A percentile compares a stretch with the other conserved stretches of the same genome.
Conservation (phyloP, 1,284 basidiomycete genomes). For the Gymnopus androsaceus region DNA sequence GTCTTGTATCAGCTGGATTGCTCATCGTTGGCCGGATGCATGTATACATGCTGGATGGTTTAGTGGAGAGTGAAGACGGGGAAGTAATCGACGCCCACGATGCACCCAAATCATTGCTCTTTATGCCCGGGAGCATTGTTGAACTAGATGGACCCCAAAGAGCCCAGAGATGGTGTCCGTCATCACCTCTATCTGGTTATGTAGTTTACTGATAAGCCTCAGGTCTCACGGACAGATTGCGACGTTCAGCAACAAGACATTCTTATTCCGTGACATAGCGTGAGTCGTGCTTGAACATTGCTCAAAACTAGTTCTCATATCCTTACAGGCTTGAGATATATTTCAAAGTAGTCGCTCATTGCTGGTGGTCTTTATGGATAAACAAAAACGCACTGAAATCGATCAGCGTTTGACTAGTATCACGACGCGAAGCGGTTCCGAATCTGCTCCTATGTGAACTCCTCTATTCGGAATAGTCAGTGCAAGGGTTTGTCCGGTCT, state of each 20-base stretch:
- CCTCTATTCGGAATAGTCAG: slow-evolving; percentile 57
- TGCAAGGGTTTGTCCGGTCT: slow-evolving; percentile 46
- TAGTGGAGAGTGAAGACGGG: slow-evolving; percentile 86
- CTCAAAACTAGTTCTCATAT: slow-evolving; percentile 2
- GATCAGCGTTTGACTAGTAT: slow-evolving; percentile 61
- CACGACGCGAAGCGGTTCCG: slow-evolving; percentile 35
- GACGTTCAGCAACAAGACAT: slow-evolving; percentile 79
- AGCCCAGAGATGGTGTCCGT: slow-evolving; percentile 74
- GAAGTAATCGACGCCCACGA: slow-evolving; percentile 90
- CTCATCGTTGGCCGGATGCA: slow-evolving; percentile 85
- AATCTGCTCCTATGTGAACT: slow-evolving; percentile 43
- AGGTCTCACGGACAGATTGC: slow-evolving; percentile 83
- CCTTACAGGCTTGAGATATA: slow-evolving; percentile 67
- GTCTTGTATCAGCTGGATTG: slow-evolving; percentile 64
- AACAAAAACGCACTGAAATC: slow-evolving; percentile 63
- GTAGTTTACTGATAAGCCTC: slow-evolving; percentile 7
- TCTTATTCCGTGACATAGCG: slow-evolving; percentile 90
- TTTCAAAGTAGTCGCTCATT: slow-evolving; percentile 84
- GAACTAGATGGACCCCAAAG: slow-evolving; percentile 77
- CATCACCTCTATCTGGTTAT: slow-evolving; percentile 11
- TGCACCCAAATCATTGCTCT: slow-evolving; percentile 81
- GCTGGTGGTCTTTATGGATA: slow-evolving; percentile 76
- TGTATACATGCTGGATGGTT: slow-evolving; percentile 89
- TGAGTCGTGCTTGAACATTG: slow-evolving; percentile 40
- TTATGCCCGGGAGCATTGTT: slow-evolving; percentile 82